phyloP scores from a whole-genome alignment of 1,284 basidiomycete genomes.

The Ustilago trichophora region DNA sequence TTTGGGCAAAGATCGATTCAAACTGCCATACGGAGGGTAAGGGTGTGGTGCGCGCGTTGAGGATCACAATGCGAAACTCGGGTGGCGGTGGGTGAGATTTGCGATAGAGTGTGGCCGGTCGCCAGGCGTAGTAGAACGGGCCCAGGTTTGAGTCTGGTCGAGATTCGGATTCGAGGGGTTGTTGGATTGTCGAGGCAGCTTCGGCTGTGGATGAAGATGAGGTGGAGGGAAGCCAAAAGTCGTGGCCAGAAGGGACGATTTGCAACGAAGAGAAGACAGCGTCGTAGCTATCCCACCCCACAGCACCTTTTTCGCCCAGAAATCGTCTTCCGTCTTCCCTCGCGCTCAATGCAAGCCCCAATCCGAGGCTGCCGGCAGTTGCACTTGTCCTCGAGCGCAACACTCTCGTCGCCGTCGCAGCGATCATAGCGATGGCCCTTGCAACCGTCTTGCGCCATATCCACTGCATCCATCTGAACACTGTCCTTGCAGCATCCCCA shows the following conservation, averaged over 20 bases:
- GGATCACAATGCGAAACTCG: slow-evolving; percentile 85
- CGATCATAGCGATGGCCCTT: not conserved
- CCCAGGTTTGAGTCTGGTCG: not conserved
- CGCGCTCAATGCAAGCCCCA: not conserved
- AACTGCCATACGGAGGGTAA: slow-evolving; percentile 50
- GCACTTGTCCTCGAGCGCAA: not conserved
- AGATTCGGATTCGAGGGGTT: not conserved
- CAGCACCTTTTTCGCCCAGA: slow-evolving; percentile 13
- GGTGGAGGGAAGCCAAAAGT: slow-evolving; percentile 64
- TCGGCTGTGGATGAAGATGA: not conserved
- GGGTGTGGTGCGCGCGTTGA: slow-evolving; percentile 44
- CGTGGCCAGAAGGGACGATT: slow-evolving; percentile 76
- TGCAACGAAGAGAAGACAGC: slow-evolving; percentile 70
- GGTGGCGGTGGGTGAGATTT: slow-evolving; percentile 81
- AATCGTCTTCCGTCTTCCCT: slow-evolving; percentile 24
- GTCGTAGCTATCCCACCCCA: slow-evolving; percentile 38
- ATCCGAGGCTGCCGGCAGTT: no score
- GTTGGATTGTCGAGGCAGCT: not conserved
- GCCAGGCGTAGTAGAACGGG: slow-evolving; percentile 90
- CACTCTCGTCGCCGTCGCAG: not conserved
- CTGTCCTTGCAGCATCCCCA: slow-evolving; percentile 3
- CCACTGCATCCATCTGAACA: not conserved
- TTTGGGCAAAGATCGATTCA: slow-evolving; percentile 48
- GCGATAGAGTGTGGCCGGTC: slow-evolving; percentile 83
- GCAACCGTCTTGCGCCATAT: slow-evolving; percentile 1